Evolutionary conservation across 2,329 filamentous ascomycete genomes (phyloP), one percentile per base, ranked within the genome.

Genomic region (Diaporthe citriasiana): DNA sequence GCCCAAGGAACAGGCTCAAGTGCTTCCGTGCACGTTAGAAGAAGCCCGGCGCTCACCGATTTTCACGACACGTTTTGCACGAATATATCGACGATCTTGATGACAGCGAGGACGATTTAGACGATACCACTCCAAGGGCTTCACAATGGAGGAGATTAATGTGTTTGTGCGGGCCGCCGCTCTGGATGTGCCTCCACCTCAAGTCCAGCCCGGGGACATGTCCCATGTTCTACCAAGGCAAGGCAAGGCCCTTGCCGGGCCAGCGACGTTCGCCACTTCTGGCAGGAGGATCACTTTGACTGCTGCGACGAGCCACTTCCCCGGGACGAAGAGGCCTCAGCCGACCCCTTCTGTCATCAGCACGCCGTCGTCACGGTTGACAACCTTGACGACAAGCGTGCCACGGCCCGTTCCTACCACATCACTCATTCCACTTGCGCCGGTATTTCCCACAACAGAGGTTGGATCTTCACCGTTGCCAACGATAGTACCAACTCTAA

Each of bases 1-100:
- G 47, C 63, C 63, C 63, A 53, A 40, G 63, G 63, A 68, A 53
- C 63, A 53, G 63, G 63, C 47, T n/a, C n/a, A n/a, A n/a, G n/a
- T n/a, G n/a, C n/a, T 68, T 68, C 47, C 47, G 63, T 53, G 63
- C 63, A 53, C 38, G n/a, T 40, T 53, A 53, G 63, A 53, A 38
- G 22, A 68, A 68, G 63, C 63, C 63, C 15, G 63, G 47, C 63
- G 63, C 47, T 68, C 63, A 53, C 45, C 30, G 15, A 19, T 3
- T 51, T 27, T 51, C 12, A 66, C 33, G 30, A 68, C 27, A 35
- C 42, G 27, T 19, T 50, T 25, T 35, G 13, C n/a, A 68, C 63
- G 63, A 27, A 15, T 68, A 6, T 19, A 53, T 12, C 13, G 47
- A 68, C 47, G 33, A 68, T 53, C n/a, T 68, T 50, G 30, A 53